A percentile compares a stretch with the other conserved stretches of the same genome.
Conservation (phyloP, 148 eudicot genomes). For the Fagopyrum homotropicum region DNA sequence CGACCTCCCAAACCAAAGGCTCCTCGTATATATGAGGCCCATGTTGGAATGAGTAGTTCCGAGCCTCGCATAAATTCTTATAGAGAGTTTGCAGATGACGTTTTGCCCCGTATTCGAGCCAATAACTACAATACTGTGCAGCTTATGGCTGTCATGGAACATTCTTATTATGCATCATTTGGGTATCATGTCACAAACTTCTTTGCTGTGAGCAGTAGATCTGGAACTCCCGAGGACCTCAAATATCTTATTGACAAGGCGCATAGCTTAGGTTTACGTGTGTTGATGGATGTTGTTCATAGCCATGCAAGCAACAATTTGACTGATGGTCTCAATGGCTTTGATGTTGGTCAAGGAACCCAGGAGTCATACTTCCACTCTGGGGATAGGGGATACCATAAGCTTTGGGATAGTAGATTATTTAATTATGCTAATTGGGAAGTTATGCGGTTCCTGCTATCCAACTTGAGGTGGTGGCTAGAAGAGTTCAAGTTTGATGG, state of each 20-base stretch:
- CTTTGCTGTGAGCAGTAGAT: constrained; percentile 92
- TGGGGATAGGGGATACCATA: constrained; percentile 84
- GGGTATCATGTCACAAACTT: constrained; percentile 97
- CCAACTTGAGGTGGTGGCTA: constrained; percentile 93
- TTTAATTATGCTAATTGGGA: constrained; percentile 97
- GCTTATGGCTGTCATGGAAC: constrained; percentile 99
- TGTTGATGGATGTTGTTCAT: constrained; percentile 89
- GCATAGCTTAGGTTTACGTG: constrained; percentile 83
- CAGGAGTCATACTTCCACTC: constrained; percentile 89
- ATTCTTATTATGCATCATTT: constrained; percentile 91
- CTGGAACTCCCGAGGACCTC: constrained; percentile 93
- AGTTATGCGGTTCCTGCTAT: constrained; percentile 90
- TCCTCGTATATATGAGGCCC: constrained; percentile 92
- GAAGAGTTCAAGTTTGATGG: constrained; percentile 93
- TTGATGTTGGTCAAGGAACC: constrained; percentile 87
- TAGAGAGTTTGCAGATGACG: constrained; percentile 84
- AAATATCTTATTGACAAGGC: constrained; percentile 96
- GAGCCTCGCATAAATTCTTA: constrained; percentile 88
- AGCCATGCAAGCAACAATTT: constrained; percentile 92
- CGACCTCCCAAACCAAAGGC: constrained; percentile 75
- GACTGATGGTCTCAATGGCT: constrained; percentile 93
- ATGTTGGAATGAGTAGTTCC: constrained; percentile 96
- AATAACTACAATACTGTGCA: constrained; percentile 93
- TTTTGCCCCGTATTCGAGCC: constrained; percentile 84
- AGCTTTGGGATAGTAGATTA: constrained; percentile 87